Evolutionary conservation across 352 stramenopile species (phyloP), one percentile per base, ranked within the genome.

Genomic region (Pythium aristosporum): DNA sequence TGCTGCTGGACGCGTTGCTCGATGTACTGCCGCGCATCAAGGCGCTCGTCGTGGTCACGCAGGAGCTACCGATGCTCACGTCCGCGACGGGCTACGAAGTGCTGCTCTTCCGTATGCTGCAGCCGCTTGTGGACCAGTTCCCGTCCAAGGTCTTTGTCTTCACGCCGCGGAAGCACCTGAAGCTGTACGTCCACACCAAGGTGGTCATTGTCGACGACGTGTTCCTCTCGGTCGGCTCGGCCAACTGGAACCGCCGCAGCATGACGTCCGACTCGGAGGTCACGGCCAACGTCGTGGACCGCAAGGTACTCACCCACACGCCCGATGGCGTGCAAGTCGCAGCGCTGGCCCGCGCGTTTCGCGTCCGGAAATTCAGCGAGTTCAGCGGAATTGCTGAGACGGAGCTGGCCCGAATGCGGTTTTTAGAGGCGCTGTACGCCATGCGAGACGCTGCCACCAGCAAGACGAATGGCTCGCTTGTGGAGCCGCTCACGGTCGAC

Each of bases 211-310:
- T 71, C 44, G 72, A 76, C 42, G 71, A 77, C 20, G 67, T 69
- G 7, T 77, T 59, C 34, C 6, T 75, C 7, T 73, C 68, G 12
- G 58, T 73, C 34, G 65, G 72, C 10, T 78, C 68, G 46, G 63
- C 61, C 44, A 78, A 75, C 54, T 76, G 70, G 70, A 76, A 76
- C 58, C 66, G 63, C 6, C 70, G 70, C 56, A 76, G 70, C 28
- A 76, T 76, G 70, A 76, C 66, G 20, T 76, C 70, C 18, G 71
- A 75, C 63, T 65, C 65, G 21, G 71, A 75, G 41, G 71, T 78
- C 21, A 46, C 47, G 16, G 68, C 65, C 2, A 71, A 59, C 11
- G 51, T 71, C 6, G 57, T 71, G 8, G 64, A 71, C 21, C 21
- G 50, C 2, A 34, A 51, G 4, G 12, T 50, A 3, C 1, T 55